Percentiles rank a stretch among this genome's conserved stretches.
phyloP scores from a whole-genome alignment of 2,329 filamentous ascomycete species.

The Cordyceps farinosa region DNA sequence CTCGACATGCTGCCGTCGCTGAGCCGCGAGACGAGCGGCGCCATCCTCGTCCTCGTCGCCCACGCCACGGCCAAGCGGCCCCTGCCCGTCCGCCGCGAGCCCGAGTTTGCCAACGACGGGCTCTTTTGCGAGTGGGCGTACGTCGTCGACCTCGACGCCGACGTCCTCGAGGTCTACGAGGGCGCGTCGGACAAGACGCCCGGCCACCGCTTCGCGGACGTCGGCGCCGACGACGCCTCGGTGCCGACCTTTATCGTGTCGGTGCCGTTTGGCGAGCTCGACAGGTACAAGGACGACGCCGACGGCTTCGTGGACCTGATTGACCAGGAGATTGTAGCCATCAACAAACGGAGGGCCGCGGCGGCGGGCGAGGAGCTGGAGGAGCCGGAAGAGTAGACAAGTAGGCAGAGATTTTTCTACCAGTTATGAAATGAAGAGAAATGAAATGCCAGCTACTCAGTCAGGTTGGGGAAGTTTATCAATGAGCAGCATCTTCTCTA shows the following conservation, averaged over 20 bases:
- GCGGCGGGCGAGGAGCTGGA: neutral
- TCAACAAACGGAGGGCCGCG: neutral
- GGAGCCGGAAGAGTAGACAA: no score
- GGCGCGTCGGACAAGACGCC: neutral
- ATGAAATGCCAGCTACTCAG: no score
- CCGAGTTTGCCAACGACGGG: conserved; percentile 11
- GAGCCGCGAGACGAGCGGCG: neutral
- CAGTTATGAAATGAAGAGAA: no score
- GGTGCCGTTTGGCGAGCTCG: conserved; percentile 1
- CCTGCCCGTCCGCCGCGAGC: neutral
- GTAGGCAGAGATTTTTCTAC: no score
- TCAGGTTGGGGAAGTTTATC: no score
- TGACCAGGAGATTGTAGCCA: neutral
- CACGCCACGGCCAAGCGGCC: neutral
- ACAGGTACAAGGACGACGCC: neutral
- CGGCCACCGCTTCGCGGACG: neutral
- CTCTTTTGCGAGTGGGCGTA: conserved; percentile 14
- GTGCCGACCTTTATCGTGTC: conserved; percentile 3
- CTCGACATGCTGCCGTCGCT: conserved; percentile 11
- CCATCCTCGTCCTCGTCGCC: conserved; percentile 8
- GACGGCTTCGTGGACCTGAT: neutral
- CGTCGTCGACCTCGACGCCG: conserved; percentile 11
- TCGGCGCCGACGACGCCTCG: neutral
- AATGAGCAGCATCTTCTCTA: no score
- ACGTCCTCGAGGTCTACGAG: conserved; percentile 3